These are phyloP conservation scores for Stagonosporopsis tanaceti DNA, from an alignment of 2,329 filamentous ascomycete species.

Conservation along the genomic window DNA sequence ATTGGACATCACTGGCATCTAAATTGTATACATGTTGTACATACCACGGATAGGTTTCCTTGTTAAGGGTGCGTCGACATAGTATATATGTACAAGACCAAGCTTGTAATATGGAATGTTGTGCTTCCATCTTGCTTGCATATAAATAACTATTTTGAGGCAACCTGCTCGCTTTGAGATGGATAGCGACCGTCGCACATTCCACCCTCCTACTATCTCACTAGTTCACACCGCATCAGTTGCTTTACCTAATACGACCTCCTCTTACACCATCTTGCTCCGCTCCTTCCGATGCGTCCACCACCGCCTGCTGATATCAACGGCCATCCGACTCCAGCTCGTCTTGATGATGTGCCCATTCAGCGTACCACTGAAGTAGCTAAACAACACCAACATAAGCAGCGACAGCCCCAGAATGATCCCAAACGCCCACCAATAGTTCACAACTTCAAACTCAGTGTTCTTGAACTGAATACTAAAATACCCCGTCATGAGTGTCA, in stretches of 20 bases:
- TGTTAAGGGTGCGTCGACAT: neutral
- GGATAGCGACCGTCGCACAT: neutral
- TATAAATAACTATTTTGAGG: no score
- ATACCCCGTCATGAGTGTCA: slow-evolving; percentile 77
- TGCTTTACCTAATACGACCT: no score
- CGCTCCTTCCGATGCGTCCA: slow-evolving; percentile 31
- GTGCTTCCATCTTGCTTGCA: neutral
- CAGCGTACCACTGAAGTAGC: slow-evolving; percentile 64
- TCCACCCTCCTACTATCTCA: neutral
- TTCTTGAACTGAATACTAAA: slow-evolving; percentile 72
- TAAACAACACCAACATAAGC: slow-evolving; percentile 65
- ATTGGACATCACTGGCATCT: slow-evolving; percentile 22
- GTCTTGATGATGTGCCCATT: slow-evolving; percentile 61
- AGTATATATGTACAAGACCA: neutral
- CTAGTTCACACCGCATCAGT: no score
- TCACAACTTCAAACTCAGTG: slow-evolving; percentile 66
- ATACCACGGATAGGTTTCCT: slow-evolving; percentile 3
- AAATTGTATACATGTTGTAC: slow-evolving; percentile 23
- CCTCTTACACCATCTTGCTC: slow-evolving; percentile 26
- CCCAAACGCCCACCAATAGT: slow-evolving; percentile 74
- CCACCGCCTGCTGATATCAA: slow-evolving; percentile 39
- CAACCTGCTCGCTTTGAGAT: no score
- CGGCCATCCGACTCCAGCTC: slow-evolving; percentile 48
- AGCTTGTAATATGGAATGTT: neutral
- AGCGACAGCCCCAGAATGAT: slow-evolving; percentile 69